Percentiles rank a stretch among this genome's conserved stretches.
These are phyloP conservation scores for Mrakia gelida DNA, from an alignment of 768 basidiomycete species.

Conservation along the genomic window DNA sequence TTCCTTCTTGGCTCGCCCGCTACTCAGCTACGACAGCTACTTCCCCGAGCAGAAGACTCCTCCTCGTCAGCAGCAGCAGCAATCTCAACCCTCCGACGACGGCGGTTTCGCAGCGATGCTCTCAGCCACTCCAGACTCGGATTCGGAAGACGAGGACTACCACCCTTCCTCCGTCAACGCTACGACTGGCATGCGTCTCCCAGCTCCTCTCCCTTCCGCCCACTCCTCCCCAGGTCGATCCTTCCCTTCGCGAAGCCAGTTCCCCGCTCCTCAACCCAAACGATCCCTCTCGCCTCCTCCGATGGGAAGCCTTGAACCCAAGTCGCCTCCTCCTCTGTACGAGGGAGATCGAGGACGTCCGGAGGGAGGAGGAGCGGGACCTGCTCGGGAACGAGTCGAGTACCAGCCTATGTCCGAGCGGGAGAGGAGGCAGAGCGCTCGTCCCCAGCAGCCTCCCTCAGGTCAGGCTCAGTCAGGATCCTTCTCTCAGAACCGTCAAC, in stretches of 20 bases:
- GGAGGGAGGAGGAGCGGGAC: not conserved
- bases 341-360: not conserved
- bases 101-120: conserved; percentile 6
- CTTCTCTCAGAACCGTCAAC: not conserved
- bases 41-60: not conserved
- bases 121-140: not conserved
- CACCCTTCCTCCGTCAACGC: not conserved
- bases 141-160: conserved; percentile 14
- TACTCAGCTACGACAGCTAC: conserved; percentile 6
- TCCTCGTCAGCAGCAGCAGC: not conserved
- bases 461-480: not conserved
- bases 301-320: not conserved
- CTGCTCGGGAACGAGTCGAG: not conserved
- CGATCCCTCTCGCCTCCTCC: not conserved
- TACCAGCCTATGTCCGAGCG: conserved; percentile 3
- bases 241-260: not conserved
- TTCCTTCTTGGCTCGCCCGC: too few species aligned
- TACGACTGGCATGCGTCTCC: conserved; percentile 10
- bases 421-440: not conserved
- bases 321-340: conserved; percentile 13
- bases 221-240: conserved; percentile 15
- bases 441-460: not conserved
- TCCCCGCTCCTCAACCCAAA: not conserved
- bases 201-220: not conserved
- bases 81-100: not conserved